Percentiles rank a stretch among this genome's conserved stretches.
These are phyloP conservation scores for Scutellaria galericulata DNA, from an alignment of 257 asterid species.

Conservation along the genomic window DNA sequence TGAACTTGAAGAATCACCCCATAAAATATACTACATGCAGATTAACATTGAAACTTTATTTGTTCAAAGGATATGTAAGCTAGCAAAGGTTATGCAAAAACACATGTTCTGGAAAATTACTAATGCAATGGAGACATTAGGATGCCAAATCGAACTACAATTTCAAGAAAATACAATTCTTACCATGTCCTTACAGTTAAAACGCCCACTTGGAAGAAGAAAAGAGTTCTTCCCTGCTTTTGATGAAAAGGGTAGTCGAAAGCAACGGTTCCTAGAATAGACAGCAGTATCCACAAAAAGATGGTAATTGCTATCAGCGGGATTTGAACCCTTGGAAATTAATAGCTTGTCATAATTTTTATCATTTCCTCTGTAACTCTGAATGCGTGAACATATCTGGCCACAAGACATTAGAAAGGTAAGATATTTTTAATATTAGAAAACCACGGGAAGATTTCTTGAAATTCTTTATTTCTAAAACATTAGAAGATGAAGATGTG, in stretches of 20 bases:
- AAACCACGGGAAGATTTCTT: conserved; percentile 2
- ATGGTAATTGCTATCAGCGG: conserved; percentile 50
- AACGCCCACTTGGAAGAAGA: conserved; percentile 92
- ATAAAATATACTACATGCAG: background rate
- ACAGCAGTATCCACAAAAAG: conserved; percentile 95
- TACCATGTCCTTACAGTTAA: conserved; percentile 87
- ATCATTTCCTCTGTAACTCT: conserved; percentile 59
- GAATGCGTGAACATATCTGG: conserved; percentile 85
- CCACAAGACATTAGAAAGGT: conserved; percentile 32
- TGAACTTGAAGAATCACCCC: conserved; percentile 19
- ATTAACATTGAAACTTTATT: background rate
- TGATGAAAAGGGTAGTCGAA: conserved; percentile 88
- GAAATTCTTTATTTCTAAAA: conserved; percentile 22
- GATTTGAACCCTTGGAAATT: conserved; percentile 66
- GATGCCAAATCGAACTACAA: conserved; percentile 19
- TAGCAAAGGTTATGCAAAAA: conserved; percentile 17
- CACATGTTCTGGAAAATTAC: conserved; percentile 4
- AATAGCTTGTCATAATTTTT: conserved; percentile 61
- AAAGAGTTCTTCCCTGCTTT: conserved; percentile 87
- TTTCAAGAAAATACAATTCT: conserved; percentile 33
- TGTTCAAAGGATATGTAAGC: conserved; percentile 6
- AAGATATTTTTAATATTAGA: conserved; percentile 5
- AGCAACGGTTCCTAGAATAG: conserved; percentile 93
- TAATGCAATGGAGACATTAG: background rate
- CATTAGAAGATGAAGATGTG: conserved; percentile 22